Base-by-base conservation (phyloP, 129 eudicot genomes). In the Scalesia atractyloides region DNA sequence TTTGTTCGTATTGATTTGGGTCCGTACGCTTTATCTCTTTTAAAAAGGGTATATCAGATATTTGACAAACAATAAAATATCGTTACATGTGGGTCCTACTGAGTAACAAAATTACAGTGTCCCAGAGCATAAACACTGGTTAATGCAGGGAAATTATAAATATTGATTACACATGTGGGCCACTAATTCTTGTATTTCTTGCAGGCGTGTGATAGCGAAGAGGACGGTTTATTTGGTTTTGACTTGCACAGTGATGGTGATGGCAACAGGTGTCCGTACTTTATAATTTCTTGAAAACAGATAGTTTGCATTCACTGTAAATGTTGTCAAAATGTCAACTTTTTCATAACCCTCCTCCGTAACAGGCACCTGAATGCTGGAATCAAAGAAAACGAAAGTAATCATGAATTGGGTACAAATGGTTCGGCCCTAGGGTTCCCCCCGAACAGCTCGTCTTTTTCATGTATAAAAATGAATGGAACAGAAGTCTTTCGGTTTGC, bases 201-300 rank as follows among this genome's bases (percentile, higher is more conserved):
- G 72, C 76, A 89, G 96, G 94, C 96, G 6, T 89, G 96, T 69
- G 91, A 92, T 43, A 58, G 65, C 18, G 92, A 89, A 72, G 92
- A 92, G 54, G 95, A 92, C 72, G 98, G 96, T 72, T 77, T 92
- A 73, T 85, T 92, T 80, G 84, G 88, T 61, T 92, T 92, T 77
- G 98, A 92, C 84, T 48, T 89, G 84, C 98, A 89, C 80, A 92
- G 96, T 82, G 98, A 92, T 64, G 98, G 98, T 54, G 88, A 82
- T 0, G 95, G 98, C 43, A 77, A 78, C 73, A 85, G 96, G 98
- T 58, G 39, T 16, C 53, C 7, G 8, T 66, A 15, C 19, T 19
- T 68, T 10, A 12, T 66, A 18, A 30, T 19, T 54, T 47, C n/a
- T 7, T 59, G 11, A 33, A 18, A 37, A 54, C 57, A 48, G 15